Conservation (phyloP, 1,139 yeast genomes). For the Taphrina communis region DNA sequence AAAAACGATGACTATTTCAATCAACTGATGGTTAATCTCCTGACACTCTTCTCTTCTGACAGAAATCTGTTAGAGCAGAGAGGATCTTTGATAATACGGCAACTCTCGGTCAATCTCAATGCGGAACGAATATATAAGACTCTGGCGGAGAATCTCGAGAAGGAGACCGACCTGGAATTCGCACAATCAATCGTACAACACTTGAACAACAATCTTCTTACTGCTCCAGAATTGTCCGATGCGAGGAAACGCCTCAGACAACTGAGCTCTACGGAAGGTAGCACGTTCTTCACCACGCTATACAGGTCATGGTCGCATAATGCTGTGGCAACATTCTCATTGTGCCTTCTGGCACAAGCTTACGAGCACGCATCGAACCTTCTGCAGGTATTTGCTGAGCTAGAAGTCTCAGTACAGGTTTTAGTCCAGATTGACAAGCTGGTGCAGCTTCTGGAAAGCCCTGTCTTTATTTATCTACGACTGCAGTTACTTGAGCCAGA, state of each 20-base stretch:
- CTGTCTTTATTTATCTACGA: slow-evolving; percentile 82
- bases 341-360: slow-evolving; percentile 85
- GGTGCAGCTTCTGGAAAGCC: slow-evolving; percentile 82
- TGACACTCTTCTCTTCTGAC: slow-evolving; percentile 72
- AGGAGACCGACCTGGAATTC: slow-evolving; percentile 70
- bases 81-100: slow-evolving; percentile 84
- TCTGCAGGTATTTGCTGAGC: slow-evolving; percentile 73
- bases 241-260: slow-evolving; percentile 35
- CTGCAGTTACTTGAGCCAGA: slow-evolving; percentile 87
- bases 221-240: slow-evolving; percentile 56
- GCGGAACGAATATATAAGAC: slow-evolving; percentile 85
- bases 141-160: slow-evolving; percentile 74
- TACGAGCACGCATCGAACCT: slow-evolving; percentile 86
- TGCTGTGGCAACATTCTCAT: slow-evolving; percentile 83
- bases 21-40: slow-evolving; percentile 73
- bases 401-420: slow-evolving; percentile 73
- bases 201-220: slow-evolving; percentile 82
- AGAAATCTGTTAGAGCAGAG: slow-evolving; percentile 67
- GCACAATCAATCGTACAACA: slow-evolving; percentile 68
- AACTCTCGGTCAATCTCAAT: slow-evolving; percentile 77
- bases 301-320: slow-evolving; percentile 94
- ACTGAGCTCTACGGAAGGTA: slow-evolving; percentile 55
- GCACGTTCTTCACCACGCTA: slow-evolving; percentile 72
- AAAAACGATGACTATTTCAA: slow-evolving; percentile 77
- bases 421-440: slow-evolving; percentile 79